Base-by-base conservation (phyloP, 73 alveolate genomes). In the Paramecium sonneborni region DNA sequence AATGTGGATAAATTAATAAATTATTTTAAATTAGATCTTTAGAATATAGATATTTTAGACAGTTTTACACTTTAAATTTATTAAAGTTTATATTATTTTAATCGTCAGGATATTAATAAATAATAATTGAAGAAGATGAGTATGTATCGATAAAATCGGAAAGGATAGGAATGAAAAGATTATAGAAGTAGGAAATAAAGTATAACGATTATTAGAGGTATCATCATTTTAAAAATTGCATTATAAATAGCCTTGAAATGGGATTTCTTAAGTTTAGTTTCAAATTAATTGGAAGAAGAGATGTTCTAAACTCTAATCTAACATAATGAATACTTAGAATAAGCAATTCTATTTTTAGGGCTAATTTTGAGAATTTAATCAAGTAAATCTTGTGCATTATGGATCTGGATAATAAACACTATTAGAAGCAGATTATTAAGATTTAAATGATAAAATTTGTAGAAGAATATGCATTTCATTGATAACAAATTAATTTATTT, bases 291-390 rank as follows among this genome's bases (percentile, higher is more conserved):
- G 46, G 24, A 62, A 62, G 20, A 62, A 62, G 12, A 44, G 84
- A 28, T 62, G 84, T 9, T 62, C 84, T 62, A 62, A 62, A 62
- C 84, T 23, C 84, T 62, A 62, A 62, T 62, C 4, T 62, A 11
- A 62, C 46, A 62, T 3, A 62, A 62, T 30, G 39, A 24, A 62
- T 62, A 62, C 84, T 62, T 32, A 14, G 18, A 32, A 30, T 23
- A 43, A 2, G 84, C 24, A 5, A 88, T 68, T 20, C 94, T 76
- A 11, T 88, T 88, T 39, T 82, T 70, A 3, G 94, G 94, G 30
- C 70, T 88, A 10, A 88, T 69, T 15, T 56, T 91, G 10, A 88
- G 76, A 91, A 88, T 88, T 30, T 70, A 56, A 44, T 88, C 94
- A 23, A 88, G 44, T 26, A 88, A 46, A 70, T 88, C 94, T 48